Percentiles rank a stretch among this genome's conserved stretches.
These are phyloP conservation scores for Magnaporthiopsis rhizophila DNA, from an alignment of 2,329 filamentous ascomycete genomes.

Conservation along the genomic window DNA sequence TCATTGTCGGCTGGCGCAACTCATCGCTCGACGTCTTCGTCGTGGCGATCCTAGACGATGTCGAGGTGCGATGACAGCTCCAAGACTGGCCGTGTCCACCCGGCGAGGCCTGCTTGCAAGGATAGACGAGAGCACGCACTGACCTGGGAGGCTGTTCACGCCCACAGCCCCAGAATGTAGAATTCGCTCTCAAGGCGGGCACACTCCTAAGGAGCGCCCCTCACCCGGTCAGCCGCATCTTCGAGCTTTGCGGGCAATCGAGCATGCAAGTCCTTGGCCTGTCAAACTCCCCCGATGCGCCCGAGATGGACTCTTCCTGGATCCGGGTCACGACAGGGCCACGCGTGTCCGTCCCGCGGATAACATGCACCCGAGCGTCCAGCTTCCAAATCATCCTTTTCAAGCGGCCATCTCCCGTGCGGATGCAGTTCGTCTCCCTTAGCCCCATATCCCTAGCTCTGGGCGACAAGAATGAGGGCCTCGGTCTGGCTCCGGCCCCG, in stretches of 20 bases:
- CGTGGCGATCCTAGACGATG: constrained; percentile 79
- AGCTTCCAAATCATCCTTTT: constrained; percentile 86
- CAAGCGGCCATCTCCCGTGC: constrained; percentile 71
- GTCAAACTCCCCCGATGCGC: constrained; percentile 55
- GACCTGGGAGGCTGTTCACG: constrained; percentile 18
- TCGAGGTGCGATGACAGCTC: constrained; percentile 54
- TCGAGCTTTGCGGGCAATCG: constrained; percentile 73
- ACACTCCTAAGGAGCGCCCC: constrained; percentile 76
- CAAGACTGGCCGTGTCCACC: not conserved
- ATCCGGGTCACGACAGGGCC: constrained; percentile 52
- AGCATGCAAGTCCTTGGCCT: constrained; percentile 81
- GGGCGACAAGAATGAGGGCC: constrained; percentile 52
- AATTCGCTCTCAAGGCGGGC: constrained; percentile 76
- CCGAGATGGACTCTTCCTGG: constrained; percentile 59
- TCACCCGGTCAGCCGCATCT: constrained; percentile 72
- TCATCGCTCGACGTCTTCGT: constrained; percentile 87
- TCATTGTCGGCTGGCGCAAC: constrained; percentile 94
- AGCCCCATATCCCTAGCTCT: constrained; percentile 82
- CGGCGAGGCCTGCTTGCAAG: not conserved
- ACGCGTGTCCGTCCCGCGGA: constrained; percentile 52
- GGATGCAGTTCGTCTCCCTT: constrained; percentile 95
- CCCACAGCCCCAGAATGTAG: constrained; percentile 64
- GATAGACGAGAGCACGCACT: constrained; percentile 4
- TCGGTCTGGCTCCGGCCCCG: constrained; percentile 15
- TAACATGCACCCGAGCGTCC: constrained; percentile 63